These are phyloP conservation scores for Piper betle DNA, from an alignment of 164 flowering plant genomes.

Conservation along the genomic window DNA sequence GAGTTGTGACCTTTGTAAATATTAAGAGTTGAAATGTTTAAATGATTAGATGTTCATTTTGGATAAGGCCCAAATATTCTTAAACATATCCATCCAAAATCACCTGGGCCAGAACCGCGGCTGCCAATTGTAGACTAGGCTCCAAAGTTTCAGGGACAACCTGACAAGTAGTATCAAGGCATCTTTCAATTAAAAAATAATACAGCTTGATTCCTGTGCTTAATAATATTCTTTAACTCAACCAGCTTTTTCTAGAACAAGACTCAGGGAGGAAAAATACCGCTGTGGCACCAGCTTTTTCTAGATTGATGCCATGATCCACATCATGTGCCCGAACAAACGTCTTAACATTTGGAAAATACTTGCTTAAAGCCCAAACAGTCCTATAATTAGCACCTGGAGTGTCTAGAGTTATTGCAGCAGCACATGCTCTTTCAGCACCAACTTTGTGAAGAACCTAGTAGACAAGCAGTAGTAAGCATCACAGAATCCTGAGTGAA, in stretches of 20 bases:
- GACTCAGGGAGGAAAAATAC: slow-evolving; percentile 19
- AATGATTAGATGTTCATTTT: too few species aligned
- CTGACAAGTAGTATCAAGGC: slow-evolving; percentile 25
- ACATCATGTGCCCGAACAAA: slow-evolving; percentile 99
- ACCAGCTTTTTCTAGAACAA: too few species aligned
- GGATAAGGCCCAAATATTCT: too few species aligned
- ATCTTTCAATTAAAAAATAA: not conserved
- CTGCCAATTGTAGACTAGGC: slow-evolving; percentile 96
- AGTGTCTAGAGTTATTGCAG: slow-evolving; percentile 84
- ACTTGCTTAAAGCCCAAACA: slow-evolving; percentile 97
- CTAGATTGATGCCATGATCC: slow-evolving; percentile 96
- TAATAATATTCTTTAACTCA: too few species aligned
- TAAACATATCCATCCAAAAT: slow-evolving; percentile 2
- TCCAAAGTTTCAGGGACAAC: slow-evolving; percentile 98
- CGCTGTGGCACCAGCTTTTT: slow-evolving; percentile 99
- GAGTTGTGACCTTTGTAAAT: too few species aligned
- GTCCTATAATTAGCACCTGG: slow-evolving; percentile 99
- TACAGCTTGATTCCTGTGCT: too few species aligned
- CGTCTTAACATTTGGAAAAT: slow-evolving; percentile 95
- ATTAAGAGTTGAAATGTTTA: too few species aligned
- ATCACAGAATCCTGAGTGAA: slow-evolving; percentile 9
- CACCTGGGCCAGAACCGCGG: slow-evolving; percentile 99
- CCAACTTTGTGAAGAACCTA: slow-evolving; percentile 98
- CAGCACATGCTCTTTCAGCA: slow-evolving; percentile 98
- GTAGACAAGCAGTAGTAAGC: slow-evolving; percentile 3